phyloP scores from a whole-genome alignment of 2,329 filamentous ascomycete genomes.

The Venturia nashicola region DNA sequence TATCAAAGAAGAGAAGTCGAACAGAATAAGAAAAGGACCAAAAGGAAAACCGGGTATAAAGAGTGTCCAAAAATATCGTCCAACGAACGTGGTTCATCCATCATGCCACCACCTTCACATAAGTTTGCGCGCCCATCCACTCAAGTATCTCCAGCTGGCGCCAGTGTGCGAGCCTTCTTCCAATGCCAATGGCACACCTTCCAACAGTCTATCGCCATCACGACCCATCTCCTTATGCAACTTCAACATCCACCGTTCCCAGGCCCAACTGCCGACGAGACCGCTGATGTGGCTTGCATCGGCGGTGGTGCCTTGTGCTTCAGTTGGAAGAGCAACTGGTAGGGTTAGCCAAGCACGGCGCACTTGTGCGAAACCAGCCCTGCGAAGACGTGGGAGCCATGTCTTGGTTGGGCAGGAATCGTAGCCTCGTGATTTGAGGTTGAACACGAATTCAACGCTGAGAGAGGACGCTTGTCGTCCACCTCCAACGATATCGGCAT shows the following conservation, averaged over 20 bases:
- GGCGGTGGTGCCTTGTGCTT: slow-evolving; percentile 36
- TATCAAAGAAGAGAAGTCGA: background rate
- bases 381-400: slow-evolving; percentile 63
- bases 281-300: slow-evolving; percentile 66
- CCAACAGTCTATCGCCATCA: slow-evolving; percentile 38
- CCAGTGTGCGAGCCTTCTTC: slow-evolving; percentile 47
- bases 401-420: slow-evolving; percentile 72
- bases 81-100: background rate
- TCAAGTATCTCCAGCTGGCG: slow-evolving; percentile 47
- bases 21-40: background rate
- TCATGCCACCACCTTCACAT: slow-evolving; percentile 1
- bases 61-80: background rate
- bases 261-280: slow-evolving; percentile 75
- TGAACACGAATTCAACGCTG: slow-evolving; percentile 84
- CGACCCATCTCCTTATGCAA: slow-evolving; percentile 78
- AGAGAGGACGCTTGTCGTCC: slow-evolving; percentile 70
- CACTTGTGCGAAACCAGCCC: slow-evolving; percentile 65
- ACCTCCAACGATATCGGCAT: slow-evolving; percentile 79
- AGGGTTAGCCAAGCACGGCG: slow-evolving; percentile 83
- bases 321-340: slow-evolving; percentile 53
- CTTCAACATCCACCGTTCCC: slow-evolving; percentile 93
- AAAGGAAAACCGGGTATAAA: background rate
- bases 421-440: slow-evolving; percentile 79
- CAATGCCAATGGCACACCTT: slow-evolving; percentile 44
- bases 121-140: slow-evolving; percentile 33